Evolutionary conservation across 495 filamentous ascomycete species (phyloP).

Genomic region (Penicillium macrosclerotiorum): DNA sequence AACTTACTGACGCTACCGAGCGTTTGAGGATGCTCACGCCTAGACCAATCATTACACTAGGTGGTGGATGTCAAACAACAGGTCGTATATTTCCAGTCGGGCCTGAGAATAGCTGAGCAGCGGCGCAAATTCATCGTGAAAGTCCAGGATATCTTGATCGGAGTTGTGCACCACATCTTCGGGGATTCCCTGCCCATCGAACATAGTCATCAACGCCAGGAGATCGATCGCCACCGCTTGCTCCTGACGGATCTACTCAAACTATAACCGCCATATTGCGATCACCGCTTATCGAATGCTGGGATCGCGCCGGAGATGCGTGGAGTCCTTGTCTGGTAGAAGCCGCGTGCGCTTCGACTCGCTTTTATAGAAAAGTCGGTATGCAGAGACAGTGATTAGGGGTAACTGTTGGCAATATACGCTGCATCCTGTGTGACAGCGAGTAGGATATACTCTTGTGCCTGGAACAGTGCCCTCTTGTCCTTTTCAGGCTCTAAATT

Average conservation of each 20-base stretch:
- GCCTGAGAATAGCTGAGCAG: slow-evolving; percentile 43
- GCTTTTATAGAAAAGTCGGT: slow-evolving; percentile 15
- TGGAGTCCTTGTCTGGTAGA: slow-evolving; percentile 10
- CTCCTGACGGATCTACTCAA: slow-evolving; percentile 37
- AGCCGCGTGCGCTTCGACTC: slow-evolving; percentile 16
- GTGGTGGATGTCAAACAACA: slow-evolving; percentile 41
- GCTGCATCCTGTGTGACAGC: slow-evolving; percentile 33
- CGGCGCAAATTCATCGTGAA: slow-evolving; percentile 39
- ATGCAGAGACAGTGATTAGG: slow-evolving; percentile 8
- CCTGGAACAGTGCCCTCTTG: too few species aligned
- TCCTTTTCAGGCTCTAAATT: slow-evolving; percentile 13
- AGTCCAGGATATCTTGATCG: slow-evolving; percentile 5
- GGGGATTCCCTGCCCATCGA: slow-evolving; percentile 40
- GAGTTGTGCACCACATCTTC: slow-evolving; percentile 18
- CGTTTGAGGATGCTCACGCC: too few species aligned
- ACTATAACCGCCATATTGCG: slow-evolving; percentile 49
- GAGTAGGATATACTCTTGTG: slow-evolving; percentile 34
- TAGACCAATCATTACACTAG: slow-evolving; percentile 45
- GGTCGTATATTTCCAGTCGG: slow-evolving; percentile 7
- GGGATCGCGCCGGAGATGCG: too few species aligned
- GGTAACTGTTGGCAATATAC: slow-evolving; percentile 28
- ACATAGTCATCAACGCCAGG: slow-evolving; percentile 43
- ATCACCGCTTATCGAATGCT: too few species aligned
- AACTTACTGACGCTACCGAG: too few species aligned
- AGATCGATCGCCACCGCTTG: slow-evolving; percentile 29